Evolutionary conservation across 2,329 filamentous ascomycete species (phyloP).

Genomic region (Botryotinia globosa): DNA sequence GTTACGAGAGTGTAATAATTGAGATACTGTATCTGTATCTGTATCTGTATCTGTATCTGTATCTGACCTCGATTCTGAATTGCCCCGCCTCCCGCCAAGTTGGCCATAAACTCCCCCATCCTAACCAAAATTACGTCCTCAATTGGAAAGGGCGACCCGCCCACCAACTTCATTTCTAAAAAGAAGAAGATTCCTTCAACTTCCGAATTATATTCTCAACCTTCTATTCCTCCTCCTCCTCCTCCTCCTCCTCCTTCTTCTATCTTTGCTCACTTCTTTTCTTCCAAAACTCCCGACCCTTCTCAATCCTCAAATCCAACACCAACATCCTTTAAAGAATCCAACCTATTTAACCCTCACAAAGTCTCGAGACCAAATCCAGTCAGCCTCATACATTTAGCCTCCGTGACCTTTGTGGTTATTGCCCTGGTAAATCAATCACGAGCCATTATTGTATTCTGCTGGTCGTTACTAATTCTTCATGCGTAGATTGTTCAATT

Average conservation of each 20-base stretch:
- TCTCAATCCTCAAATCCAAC: not conserved
- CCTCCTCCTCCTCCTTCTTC: not conserved
- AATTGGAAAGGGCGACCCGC: constrained; percentile 22
- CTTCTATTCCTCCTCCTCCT: not conserved
- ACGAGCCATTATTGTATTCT: not conserved
- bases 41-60: too few species aligned
- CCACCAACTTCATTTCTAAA: constrained; percentile 8
- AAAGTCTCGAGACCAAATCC: constrained; percentile 32
- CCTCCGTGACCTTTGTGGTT: constrained; percentile 36
- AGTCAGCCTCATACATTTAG: constrained; percentile 37
- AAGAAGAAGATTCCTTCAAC: not conserved
- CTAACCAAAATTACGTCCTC: constrained; percentile 23
- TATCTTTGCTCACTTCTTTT: not conserved
- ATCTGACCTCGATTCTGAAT: not conserved
- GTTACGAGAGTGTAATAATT: not conserved
- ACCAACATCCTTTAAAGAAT: not conserved
- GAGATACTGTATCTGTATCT: too few species aligned
- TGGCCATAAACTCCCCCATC: constrained; percentile 18
- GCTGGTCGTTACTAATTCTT: constrained; percentile 15
- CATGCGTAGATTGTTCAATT: constrained; percentile 49
- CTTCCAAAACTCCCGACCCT: not conserved
- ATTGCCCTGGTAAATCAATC: constrained; percentile 35
- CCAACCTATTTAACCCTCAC: constrained; percentile 22
- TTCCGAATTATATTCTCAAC: constrained; percentile 5
- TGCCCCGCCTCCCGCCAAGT: constrained; percentile 20